Conservation (phyloP, 176 grass and related monocot genomes). For the Oropetium thomaeum region DNA sequence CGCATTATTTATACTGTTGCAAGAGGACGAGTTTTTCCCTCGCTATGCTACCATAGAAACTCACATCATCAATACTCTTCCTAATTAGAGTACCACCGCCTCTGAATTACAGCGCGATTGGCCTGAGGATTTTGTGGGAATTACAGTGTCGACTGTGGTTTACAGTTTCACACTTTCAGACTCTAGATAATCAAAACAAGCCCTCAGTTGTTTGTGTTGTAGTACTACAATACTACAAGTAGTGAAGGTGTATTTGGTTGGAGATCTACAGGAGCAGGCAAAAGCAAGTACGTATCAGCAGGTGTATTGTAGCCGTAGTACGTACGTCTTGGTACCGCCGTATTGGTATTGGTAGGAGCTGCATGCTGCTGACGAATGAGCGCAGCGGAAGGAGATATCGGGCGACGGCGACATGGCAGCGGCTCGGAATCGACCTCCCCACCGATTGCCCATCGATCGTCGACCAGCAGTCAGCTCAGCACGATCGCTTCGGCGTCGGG, state of each 20-base stretch:
- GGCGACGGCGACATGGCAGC: conserved; percentile 34
- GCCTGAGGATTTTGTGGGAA: background rate
- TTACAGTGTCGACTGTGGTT: background rate
- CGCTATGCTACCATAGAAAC: too few species aligned
- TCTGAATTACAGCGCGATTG: background rate
- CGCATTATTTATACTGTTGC: background rate
- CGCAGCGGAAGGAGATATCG: conserved; percentile 4
- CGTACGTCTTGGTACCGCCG: background rate
- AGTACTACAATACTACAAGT: too few species aligned
- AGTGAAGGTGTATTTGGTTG: background rate
- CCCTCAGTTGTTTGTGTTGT: too few species aligned
- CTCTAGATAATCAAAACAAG: too few species aligned
- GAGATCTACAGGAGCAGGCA: background rate
- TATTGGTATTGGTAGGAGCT: too few species aligned
- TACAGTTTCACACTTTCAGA: background rate
- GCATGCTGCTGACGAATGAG: too few species aligned
- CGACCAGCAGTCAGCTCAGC: too few species aligned
- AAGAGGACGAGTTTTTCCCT: background rate
- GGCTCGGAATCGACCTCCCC: conserved; percentile 25
- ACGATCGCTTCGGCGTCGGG: background rate
- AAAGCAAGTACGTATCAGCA: background rate
- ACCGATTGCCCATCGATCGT: background rate
- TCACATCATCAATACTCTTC: background rate
- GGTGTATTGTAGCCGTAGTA: background rate
- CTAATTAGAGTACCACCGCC: too few species aligned